Conservation (phyloP, 179 eudicot genomes). For the Camellia oleifera region DNA sequence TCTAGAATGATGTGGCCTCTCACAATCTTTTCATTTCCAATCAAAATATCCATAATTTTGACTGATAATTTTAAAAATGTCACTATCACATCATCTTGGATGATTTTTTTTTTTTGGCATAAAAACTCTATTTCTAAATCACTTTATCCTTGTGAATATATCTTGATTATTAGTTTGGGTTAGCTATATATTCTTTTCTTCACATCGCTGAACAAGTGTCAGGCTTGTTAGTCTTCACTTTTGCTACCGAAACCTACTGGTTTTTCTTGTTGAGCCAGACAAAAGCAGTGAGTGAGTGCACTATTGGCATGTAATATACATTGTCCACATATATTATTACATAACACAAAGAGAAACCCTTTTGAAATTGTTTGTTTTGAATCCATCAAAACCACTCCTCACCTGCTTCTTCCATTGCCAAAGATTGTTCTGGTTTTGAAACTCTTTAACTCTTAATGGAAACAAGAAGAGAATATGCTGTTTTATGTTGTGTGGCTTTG, state of each 20-base stretch:
- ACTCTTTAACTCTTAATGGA: conserved; percentile 27
- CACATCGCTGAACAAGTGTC: conserved; percentile 44
- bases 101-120: no score
- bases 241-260: conserved; percentile 30
- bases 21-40: no score
- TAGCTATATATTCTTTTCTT: conserved; percentile 31
- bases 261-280: conserved; percentile 34
- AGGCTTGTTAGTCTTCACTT: conserved; percentile 49
- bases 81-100: no score
- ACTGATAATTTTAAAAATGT: no score
- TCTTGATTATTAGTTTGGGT: conserved; percentile 13
- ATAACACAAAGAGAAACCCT: conserved; percentile 22
- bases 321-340: neutral
- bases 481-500: conserved; percentile 34
- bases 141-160: conserved; percentile 21
- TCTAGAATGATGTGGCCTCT: no score
- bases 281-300: conserved; percentile 31
- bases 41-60: no score
- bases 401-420: conserved; percentile 3
- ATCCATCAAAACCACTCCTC: conserved; percentile 20
- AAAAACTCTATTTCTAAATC: no score
- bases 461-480: conserved; percentile 19
- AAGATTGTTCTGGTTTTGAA: conserved; percentile 22
- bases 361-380: conserved; percentile 16
- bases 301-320: neutral